These are phyloP conservation scores for Podospora anserina DNA, from an alignment of 495 filamentous ascomycete genomes.

Conservation along the genomic window DNA sequence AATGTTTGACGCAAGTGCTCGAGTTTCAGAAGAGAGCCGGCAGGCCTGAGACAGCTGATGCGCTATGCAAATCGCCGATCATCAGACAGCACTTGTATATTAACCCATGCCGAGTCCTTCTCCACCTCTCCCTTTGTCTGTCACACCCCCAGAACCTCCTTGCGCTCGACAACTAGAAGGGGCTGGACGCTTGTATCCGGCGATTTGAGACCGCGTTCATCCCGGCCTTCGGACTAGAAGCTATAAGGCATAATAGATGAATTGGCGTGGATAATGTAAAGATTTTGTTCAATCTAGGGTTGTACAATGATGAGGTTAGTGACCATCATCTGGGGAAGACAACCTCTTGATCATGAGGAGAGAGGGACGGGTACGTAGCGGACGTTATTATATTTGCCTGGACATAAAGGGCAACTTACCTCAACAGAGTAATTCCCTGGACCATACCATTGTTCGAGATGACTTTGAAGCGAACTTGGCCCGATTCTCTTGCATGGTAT, in stretches of 20 bases:
- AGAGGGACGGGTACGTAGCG: background rate
- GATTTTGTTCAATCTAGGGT: background rate
- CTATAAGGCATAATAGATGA: background rate
- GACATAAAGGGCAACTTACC: background rate
- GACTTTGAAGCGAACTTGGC: background rate
- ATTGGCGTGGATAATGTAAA: background rate
- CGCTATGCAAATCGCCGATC: background rate
- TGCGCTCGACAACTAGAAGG: no score
- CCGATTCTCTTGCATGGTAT: background rate
- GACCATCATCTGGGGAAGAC: background rate
- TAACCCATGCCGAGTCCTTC: no score
- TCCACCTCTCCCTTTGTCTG: no score
- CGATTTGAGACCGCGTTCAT: no score
- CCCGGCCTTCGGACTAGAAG: no score
- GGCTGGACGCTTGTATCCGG: no score
- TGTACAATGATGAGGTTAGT: background rate
- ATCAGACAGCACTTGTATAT: background rate
- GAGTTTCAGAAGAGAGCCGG: no score
- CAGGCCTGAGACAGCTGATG: background rate
- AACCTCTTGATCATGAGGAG: background rate
- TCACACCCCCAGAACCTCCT: no score
- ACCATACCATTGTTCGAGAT: background rate
- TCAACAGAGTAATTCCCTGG: background rate
- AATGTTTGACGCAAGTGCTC: no score
- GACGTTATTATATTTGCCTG: background rate